Base-by-base conservation (phyloP, 2,329 filamentous ascomycete genomes). In the Neopestalotiopsis clavispora region DNA sequence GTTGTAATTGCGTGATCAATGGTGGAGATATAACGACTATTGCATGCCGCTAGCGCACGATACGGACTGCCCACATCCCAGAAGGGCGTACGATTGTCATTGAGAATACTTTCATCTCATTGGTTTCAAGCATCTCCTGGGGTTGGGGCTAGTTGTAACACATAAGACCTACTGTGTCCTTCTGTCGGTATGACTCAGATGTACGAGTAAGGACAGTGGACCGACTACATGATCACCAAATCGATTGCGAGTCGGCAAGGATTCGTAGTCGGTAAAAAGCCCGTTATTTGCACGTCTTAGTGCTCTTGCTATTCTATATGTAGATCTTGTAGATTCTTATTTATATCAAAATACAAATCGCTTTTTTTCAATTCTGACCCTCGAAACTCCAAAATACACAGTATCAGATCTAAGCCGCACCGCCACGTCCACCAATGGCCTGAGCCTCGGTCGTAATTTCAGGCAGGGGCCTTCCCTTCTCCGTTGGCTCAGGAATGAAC, bases 401-500 rank as follows among this genome's bases (percentile, higher is more conserved):
- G 17, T 38, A 64, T 10, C 38, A 42, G 38, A 49, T 64, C 61
- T 64, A 64, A 45, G 42, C 61, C 20, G 61, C 74, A 67, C 74
- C 72, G 69, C 78, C 77, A 64, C 78, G 73, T 67, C 78, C 74
- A 23, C 72, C 74, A 40, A 69, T 69, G 40, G 71, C 71, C 67
- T 71, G 69, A n/a, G 78, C 75, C 34, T 79, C 77, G 1, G 75
- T 73, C 61, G 72, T 72, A 52, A 80, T 75, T 62, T 75, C 73
- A 2, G 80, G 80, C 68, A 81, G 65, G 62, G 71, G 72, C 56
- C 79, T 70, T 20, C 79, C 79, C 65, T 75, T 75, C 28, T 72
- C 77, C 0, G 75, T 73, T 1, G 87, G 87, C 64, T 76, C 74
- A 4, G 83, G 81, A 77, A 93, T 84, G 79, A 93, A 93, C 4